Base-by-base conservation (phyloP, 805 yeast species). In the Blastobotrys americana region DNA sequence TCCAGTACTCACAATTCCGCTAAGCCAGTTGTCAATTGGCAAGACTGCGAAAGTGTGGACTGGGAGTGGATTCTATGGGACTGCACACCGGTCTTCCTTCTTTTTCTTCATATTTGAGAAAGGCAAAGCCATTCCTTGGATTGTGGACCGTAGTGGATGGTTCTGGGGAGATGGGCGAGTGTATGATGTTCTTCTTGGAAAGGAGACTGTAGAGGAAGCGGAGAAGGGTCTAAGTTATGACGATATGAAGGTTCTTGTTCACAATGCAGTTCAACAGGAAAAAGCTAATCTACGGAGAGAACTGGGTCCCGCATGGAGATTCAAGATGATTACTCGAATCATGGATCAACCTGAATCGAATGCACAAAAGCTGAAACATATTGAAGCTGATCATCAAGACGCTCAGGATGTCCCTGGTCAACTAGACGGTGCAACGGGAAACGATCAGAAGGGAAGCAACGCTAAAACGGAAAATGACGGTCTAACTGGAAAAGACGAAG, bases 121-220 rank as follows among this genome's bases (percentile, higher is more conserved):
- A 18, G 73, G 74, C 17, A 63, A 58, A 34, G 64, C 68, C 46
- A 68, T 76, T 34, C 86, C 84, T 19, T 85, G 89, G 86, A 66
- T 82, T 15, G 82, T 84, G 16, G 95, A 86, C 59, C 71, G 95
- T 52, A 80, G 78, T 55, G 95, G 95, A 9, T 86, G 87, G 70
- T 86, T 84, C 66, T 86, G 95, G 95, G 89, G 93, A 27, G 95
- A 86, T 61, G 95, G 95, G 13, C 71, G 95, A 47, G 82, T 86
- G 1, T 82, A 81, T 63, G 95, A 86, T 60, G 74, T 77, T 42
- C 55, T 86, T n/a, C 82, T 86, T 54, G 93, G 94, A 18, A 81
- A 83, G 57, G 93, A 84, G 58, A 64, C 84, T 1, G 59, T 84
- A n/a, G 82, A 79, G 15, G 81, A 76, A 47, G 89, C 93, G 2